Conservation (phyloP, 1,284 basidiomycete species). For the Sparassis latifolia region DNA sequence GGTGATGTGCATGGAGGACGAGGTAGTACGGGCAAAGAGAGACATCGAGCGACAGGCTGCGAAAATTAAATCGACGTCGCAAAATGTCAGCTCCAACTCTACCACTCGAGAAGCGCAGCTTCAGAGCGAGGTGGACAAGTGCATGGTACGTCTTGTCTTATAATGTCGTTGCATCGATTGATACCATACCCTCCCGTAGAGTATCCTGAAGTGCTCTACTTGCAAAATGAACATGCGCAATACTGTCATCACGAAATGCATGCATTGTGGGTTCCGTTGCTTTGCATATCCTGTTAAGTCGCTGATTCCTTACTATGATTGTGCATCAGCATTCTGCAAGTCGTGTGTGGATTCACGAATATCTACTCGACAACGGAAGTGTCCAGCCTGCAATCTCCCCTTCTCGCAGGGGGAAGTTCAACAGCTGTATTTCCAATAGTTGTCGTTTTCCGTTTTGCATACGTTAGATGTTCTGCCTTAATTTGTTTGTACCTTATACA, state of each 20-base stretch:
- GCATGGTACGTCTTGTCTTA: conserved; percentile 57
- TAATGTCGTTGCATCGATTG: conserved; percentile 31
- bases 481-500: not conserved
- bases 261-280: conserved; percentile 70
- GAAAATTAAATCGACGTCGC: conserved; percentile 37
- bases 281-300: not conserved
- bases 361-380: conserved; percentile 90
- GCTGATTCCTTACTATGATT: not conserved
- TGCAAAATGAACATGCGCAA: conserved; percentile 83
- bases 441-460: conserved; percentile 10
- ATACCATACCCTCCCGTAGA: conserved; percentile 35
- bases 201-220: conserved; percentile 86
- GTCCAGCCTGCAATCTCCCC: conserved; percentile 82
- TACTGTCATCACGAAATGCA: conserved; percentile 88
- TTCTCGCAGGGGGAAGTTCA: conserved; percentile 90
- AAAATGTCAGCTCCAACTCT: conserved; percentile 14
- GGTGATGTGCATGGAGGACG: conserved; percentile 24
- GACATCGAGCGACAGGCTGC: conserved; percentile 44
- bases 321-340: conserved; percentile 76
- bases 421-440: conserved; percentile 76
- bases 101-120: conserved; percentile 36
- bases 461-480: conserved; percentile 17
- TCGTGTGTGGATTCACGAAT: conserved; percentile 84
- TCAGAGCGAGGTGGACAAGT: conserved; percentile 47
- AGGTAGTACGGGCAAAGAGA: conserved; percentile 36